Percentiles rank a stretch among this genome's conserved stretches.
Evolutionary conservation across 495 filamentous ascomycete genomes (phyloP).

Genomic region (Neurospora sp.): DNA sequence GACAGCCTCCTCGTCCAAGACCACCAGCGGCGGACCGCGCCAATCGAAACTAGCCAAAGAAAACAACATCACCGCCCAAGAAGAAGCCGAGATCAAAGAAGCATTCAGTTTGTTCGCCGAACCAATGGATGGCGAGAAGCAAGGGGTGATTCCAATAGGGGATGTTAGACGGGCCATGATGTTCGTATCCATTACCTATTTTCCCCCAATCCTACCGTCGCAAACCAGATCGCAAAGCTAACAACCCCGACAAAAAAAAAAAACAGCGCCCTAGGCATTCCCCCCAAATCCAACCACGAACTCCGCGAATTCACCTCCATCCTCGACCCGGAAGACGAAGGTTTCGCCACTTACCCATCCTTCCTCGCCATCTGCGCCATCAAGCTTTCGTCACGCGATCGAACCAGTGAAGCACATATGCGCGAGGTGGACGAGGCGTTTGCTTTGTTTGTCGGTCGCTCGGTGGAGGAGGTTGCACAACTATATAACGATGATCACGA

Average conservation of each 20-base stretch:
- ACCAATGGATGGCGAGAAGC: conserved; percentile 54
- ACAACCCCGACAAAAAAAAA: background rate
- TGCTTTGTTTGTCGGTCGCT: conserved; percentile 48
- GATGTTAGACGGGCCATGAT: conserved; percentile 79
- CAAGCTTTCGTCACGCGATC: conserved; percentile 53
- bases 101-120: conserved; percentile 77
- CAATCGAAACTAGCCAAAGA: conserved; percentile 83
- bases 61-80: conserved; percentile 67
- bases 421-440: conserved; percentile 75
- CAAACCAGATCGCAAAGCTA: background rate
- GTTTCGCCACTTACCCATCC: conserved; percentile 60
- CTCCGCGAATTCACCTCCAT: conserved; percentile 64
- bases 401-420: conserved; percentile 39
- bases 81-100: conserved; percentile 85
- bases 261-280: conserved; percentile 61
- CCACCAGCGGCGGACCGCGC: conserved; percentile 18
- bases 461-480: background rate
- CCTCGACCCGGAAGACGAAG: conserved; percentile 70
- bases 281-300: conserved; percentile 51
- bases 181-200: conserved; percentile 34
- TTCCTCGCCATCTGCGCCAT: conserved; percentile 82
- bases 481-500: background rate
- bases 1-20: conserved; percentile 8
- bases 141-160: conserved; percentile 61
- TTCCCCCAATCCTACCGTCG: background rate